Percentiles rank a stretch among this genome's conserved stretches.
phyloP scores from a whole-genome alignment of 352 stramenopile genomes.

The Pythium sp. region DNA sequence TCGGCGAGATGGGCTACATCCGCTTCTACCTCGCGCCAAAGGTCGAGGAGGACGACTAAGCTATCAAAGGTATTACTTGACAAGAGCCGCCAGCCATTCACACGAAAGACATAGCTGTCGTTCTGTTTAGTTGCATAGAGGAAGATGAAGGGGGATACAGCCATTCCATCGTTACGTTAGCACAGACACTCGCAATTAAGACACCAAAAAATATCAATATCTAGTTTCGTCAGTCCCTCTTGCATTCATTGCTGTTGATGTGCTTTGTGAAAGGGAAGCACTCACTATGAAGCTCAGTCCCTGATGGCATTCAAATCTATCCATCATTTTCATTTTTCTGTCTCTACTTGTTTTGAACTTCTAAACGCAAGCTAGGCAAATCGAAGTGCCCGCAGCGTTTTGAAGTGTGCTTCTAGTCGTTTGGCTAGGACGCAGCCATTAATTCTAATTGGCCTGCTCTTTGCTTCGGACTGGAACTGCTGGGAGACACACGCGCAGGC shows the following conservation, averaged over 20 bases:
- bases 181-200: conserved; percentile 1
- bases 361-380: neutral
- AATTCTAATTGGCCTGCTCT: neutral
- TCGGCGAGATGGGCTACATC: conserved; percentile 96
- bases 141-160: neutral
- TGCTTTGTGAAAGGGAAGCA: neutral
- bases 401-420: too few relatives aligned
- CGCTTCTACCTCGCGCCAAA: conserved; percentile 99
- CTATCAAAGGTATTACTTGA: neutral
- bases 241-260: neutral
- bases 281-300: too few relatives aligned
- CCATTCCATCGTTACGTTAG: neutral
- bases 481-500: neutral
- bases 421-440: too few relatives aligned
- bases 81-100: neutral
- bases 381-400: neutral
- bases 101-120: neutral
- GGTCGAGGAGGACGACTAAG: conserved; percentile 97
- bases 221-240: neutral
- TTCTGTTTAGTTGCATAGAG: conserved; percentile 10
- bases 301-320: neutral
- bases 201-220: neutral
- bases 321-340: neutral
- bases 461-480: neutral
- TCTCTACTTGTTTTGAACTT: neutral